A percentile compares a stretch with the other conserved stretches of the same genome.
Conservation (phyloP, 176 grass and related monocot genomes). For the Oropetium thomaeum region DNA sequence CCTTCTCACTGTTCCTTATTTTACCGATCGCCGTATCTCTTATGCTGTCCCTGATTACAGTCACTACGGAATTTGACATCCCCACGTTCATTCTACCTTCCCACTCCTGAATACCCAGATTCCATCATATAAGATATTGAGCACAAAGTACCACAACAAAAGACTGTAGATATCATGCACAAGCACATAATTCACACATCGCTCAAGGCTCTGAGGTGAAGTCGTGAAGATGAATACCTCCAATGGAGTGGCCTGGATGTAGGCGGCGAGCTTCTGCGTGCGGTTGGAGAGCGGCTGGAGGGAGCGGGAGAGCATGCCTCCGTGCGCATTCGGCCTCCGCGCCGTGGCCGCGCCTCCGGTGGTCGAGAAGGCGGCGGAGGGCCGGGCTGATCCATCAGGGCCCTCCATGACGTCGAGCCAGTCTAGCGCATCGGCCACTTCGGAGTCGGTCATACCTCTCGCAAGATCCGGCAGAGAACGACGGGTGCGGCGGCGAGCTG, state of each 20-base stretch:
- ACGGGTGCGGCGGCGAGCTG: too few species aligned
- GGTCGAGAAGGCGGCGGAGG: constrained; percentile 32
- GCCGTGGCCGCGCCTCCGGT: constrained; percentile 28
- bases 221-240: constrained; percentile 50
- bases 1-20: constrained; percentile 80
- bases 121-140: neutral
- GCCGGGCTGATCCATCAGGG: constrained; percentile 16
- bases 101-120: constrained; percentile 68
- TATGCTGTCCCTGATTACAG: constrained; percentile 81
- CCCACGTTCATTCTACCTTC: constrained; percentile 94
- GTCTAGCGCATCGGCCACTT: constrained; percentile 66
- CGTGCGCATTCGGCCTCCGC: constrained; percentile 83
- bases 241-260: constrained; percentile 66
- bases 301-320: constrained; percentile 71
- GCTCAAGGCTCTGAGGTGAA: neutral
- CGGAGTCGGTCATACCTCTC: too few species aligned
- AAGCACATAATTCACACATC: too few species aligned
- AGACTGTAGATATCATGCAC: too few species aligned
- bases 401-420: constrained; percentile 75
- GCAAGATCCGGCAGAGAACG: too few species aligned
- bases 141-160: neutral
- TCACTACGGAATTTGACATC: constrained; percentile 92
- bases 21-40: constrained; percentile 78
- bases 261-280: constrained; percentile 69
- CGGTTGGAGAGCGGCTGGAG: constrained; percentile 84